Base-by-base conservation (phyloP, 2,329 filamentous ascomycete genomes). In the Phyllosticta citrichinensis region DNA sequence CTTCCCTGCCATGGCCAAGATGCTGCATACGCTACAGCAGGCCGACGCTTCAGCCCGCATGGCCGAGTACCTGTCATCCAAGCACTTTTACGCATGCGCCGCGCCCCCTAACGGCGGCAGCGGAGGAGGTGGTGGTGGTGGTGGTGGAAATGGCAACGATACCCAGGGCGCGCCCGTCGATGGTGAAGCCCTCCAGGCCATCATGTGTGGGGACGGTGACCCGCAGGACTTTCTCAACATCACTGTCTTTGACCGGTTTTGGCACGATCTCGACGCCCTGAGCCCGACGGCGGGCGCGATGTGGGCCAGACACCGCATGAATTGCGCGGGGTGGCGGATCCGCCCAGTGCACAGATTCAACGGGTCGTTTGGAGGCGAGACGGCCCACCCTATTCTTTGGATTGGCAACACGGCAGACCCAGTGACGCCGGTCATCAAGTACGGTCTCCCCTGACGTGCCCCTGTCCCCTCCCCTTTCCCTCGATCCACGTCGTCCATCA, bases 341-440 rank as follows among this genome's bases (percentile, higher is more conserved):
- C 66, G 69, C 2, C 68, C 77, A 1, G 62, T 64, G 10, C 68
- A 72, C 62, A 68, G 67, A 52, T 77, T 74, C 62, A 64, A 63
- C 22, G 67, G 63, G 11, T 61, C 60, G 0, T 69, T 67, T 61
- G 67, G 68, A 8, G 71, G 65, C 63, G 72, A 76, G 25, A 83
- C 79, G 5, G 73, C 76, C 5, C 77, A 81, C 64, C 83, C 83
- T 0, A 73, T 86, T 33, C 74, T 86, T 6, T 81, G 84, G 66
- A 71, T 85, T 12, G 80, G 79, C 40, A 85, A 82, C 66, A 80
- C 78, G 0, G 75, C 80, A 14, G 83, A 86, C 61, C 84, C 84
- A 0, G 81, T 86, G 0, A 86, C 83, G 0, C 83, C 83, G 2
- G 69, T 85, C 5, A 65, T 67, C 52, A 76, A 77, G 52, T 58